Base-by-base conservation (phyloP, 306 rosid genomes). In the Malus sylvestris region DNA sequence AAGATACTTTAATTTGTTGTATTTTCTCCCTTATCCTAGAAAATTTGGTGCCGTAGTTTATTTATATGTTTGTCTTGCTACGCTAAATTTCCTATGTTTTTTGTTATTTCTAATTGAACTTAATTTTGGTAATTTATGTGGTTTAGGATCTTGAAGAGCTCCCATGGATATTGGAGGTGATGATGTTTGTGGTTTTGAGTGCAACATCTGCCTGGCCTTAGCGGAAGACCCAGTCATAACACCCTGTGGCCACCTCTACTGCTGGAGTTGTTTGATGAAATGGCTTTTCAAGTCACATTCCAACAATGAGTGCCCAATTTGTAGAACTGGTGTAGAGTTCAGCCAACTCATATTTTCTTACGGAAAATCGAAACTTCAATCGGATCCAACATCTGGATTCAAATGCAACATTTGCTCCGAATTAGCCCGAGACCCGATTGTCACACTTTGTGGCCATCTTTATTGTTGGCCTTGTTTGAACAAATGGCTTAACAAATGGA, bases 191-290 rank as follows among this genome's bases (percentile, higher is more conserved):
- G 72, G 59, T 16, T 79, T 72, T 65, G 68, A 64, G 65, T 79
- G 82, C 67, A 79, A 79, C 44, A 79, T 79, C 20, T 72, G 73
- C 68, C 59, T 72, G 58, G 38, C 46, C 19, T 72, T 79, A 62
- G 73, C 73, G 53, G 46, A 79, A 52, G 78, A 65, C 49, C 78
- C 78, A 0, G 38, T 79, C 12, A 61, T 79, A 30, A 79, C 82
- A 51, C 73, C 55, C 59, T 79, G 78, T 64, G 78, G 82, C 68
- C 82, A 72, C 57, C 78, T 72, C 11, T 79, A 60, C 51, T 79
- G 82, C 53, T 79, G 82, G 82, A 51, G 35, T 64, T 79, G 82
- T 66, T 67, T 79, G 40, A 33, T 72, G 45, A 51, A 57, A 38
- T 79, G 82, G 82, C 73, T 72, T 15, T 67, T 64, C 55, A 70